Evolutionary conservation across 257 asterid genomes (phyloP), one percentile per base, ranked within the genome.

Genomic region (Solanum dulcamara): DNA sequence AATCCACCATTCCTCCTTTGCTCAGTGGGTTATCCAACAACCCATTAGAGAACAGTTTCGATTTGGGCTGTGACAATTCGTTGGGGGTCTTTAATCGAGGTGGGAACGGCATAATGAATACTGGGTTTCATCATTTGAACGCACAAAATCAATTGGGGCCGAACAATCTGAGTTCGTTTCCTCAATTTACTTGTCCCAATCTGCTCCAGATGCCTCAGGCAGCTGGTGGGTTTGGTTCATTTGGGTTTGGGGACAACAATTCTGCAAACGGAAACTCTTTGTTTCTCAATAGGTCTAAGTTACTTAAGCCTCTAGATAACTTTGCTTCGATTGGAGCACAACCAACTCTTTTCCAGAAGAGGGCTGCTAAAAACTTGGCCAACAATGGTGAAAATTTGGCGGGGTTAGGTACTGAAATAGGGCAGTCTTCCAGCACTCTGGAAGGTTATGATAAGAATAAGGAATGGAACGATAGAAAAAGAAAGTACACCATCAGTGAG

Each of bases 231-330:
- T 91, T 87, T 75, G 91, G 91, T 68, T 50, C 91, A 18, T 48
- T 87, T 22, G 93, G 91, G 22, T 87, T 88, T 68, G 93, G 89
- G 24, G 90, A 88, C 0, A 84, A 81, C 1, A 83, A 81, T 59
- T 59, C 89, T n/a, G 90, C 85, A 44, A 89, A 86, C 68, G 91
- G 71, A 26, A 89, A 88, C 77, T 85, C 96, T 42, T 46, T 88
- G 87, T 83, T 92, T 42, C 62, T 92, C 1, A 91, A 90, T 84
- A 90, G 99, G 95, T 89, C 95, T 33, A 94, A 92, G 85, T 67
- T 93, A 74, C 89, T 96, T 6, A 95, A 96, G 87, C 98, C 98
- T 2, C 94, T 94, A 10, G 96, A 93, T 44, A 91, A 86, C 62
- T 90, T 87, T 24, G 81, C 93, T 83, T 75, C 93, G 6, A 80